Base-by-base conservation (phyloP, 2,329 filamentous ascomycete genomes). In the Chaetomiaceae sp. region DNA sequence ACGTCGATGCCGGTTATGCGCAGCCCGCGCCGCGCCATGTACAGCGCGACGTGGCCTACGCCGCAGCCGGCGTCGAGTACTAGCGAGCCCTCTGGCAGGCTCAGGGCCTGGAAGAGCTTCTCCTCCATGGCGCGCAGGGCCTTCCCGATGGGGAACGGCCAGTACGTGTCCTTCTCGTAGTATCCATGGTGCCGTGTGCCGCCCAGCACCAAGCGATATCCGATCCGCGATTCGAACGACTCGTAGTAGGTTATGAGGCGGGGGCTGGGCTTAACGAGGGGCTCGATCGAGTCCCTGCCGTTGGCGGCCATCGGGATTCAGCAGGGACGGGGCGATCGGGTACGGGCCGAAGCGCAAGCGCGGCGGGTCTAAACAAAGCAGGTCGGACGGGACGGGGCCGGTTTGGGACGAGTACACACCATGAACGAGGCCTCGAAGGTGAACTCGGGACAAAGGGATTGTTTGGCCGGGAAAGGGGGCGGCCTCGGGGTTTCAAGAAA, bases 31-130 rank as follows among this genome's bases (percentile, higher is more conserved):
- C 65, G 66, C 19, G 75, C 78, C 68, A 81, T 68, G 62, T 70
- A 68, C 5, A 77, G 65, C 2, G 78, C 77, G 14, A 81, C 77
- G 55, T 75, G 69, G 14, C 72, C 78, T 1, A 72, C 69, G 1
- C 78, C 78, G 56, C 74, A 77, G 14, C 78, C 77, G 1, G 77
- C 77, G 58, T 82, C 78, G 6, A 81, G 67, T 1, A 80, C 71
- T n/a, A 63, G 63, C 0, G 74, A 64, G 12, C 75, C 75, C 3
- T 61, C 44, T 8, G 68, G 63, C 1, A 77, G 65, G 14, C 60
- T 59, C 9, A 80, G 60, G 2, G 62, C 65, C 17, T 65, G 62
- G 52, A 68, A 66, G 12, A 81, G 64, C 56, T 74, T 71, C 43
- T 77, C 72, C 59, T 81, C 77, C 78, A 81, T 81, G 14, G 60